These are phyloP conservation scores for Coniochaeta sp. DNA, from an alignment of 2,329 filamentous ascomycete species.

Conservation along the genomic window DNA sequence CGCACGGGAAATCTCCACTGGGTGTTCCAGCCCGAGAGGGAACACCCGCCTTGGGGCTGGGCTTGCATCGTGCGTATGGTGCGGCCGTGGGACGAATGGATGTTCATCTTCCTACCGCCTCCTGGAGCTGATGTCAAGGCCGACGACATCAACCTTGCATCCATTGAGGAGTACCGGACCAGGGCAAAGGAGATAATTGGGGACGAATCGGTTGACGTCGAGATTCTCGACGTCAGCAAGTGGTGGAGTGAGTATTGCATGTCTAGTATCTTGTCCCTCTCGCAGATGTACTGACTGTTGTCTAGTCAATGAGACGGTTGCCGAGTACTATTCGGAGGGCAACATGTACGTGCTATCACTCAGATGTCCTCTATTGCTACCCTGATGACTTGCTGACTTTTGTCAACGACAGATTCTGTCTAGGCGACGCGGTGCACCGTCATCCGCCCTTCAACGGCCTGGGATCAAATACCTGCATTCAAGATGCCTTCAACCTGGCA, in stretches of 20 bases:
- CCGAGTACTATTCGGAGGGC: slow-evolving; percentile 45
- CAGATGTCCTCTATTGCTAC: neutral
- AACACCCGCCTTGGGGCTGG: slow-evolving; percentile 44
- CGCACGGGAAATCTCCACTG: slow-evolving; percentile 54
- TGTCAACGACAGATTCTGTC: slow-evolving; percentile 29
- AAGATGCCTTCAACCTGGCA: slow-evolving; percentile 48
- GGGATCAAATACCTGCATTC: slow-evolving; percentile 51
- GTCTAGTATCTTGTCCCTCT: neutral
- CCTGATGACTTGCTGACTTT: slow-evolving; percentile 9
- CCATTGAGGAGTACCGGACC: slow-evolving; percentile 35
- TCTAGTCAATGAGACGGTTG: slow-evolving; percentile 51
- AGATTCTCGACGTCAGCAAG: slow-evolving; percentile 45
- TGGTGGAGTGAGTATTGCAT: slow-evolving; percentile 29
- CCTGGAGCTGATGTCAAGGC: slow-evolving; percentile 26
- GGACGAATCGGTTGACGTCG: slow-evolving; percentile 39
- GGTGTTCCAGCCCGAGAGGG: slow-evolving; percentile 45
- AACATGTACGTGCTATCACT: slow-evolving; percentile 23
- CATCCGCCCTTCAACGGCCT: slow-evolving; percentile 51
- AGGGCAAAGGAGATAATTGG: slow-evolving; percentile 44
- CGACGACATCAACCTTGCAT: slow-evolving; percentile 24
- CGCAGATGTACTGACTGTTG: neutral
- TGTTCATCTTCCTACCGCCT: slow-evolving; percentile 44
- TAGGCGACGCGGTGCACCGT: slow-evolving; percentile 51
- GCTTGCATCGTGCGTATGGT: slow-evolving; percentile 48
- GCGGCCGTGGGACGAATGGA: slow-evolving; percentile 56